Evolutionary conservation across 805 yeast genomes (phyloP), one percentile per base, ranked within the genome.

Genomic region (Middelhovenomyces tepae): DNA sequence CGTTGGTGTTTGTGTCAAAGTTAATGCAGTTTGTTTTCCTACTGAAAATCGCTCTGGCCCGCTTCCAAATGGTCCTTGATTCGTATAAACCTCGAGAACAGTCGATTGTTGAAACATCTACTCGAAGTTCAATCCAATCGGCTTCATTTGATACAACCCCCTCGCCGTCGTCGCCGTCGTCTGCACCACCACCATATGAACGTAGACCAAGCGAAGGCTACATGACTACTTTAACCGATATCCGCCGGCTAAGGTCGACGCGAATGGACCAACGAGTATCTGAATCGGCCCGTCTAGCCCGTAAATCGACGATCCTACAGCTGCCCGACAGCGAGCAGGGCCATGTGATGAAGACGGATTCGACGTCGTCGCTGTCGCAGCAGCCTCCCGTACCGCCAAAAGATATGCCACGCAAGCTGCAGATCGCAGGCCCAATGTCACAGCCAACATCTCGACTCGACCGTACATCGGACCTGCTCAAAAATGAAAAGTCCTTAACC

Each of bases 401-500:
- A 22, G 10, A 3, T 4, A n/a, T 10, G 17, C 7, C 19, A n/a
- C n/a, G n/a, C n/a, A 11, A 18, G 23, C 10, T 11, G 35, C 5
- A 10, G 22, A 11, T 31, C 29, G 29, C 14, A 22, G 13, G 9
- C 16, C 35, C 5, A 29, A 23, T 19, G 27, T 11, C 6, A 15
- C 14, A 23, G 21, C 32, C 14, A 28, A 20, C 28, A n/a, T n/a
- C n/a, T n/a, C 22, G 30, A 28, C 62, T 79, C 28, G 78, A 73
- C 47, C 68, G 78, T 2, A 77, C 87, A 0, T 70, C 85, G 1
- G 78, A 73, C 44, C 64, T 83, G 31, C 68, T 86, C 35, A 74
- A 78, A 47, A 81, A 75, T 48, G 93, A 89, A 45, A 83, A 81
- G 45, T 78, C 89, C 0, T 69, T 91, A 34, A 89, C 96, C 0